Conservation (phyloP, 805 yeast genomes). For the Brettanomyces nanus region DNA sequence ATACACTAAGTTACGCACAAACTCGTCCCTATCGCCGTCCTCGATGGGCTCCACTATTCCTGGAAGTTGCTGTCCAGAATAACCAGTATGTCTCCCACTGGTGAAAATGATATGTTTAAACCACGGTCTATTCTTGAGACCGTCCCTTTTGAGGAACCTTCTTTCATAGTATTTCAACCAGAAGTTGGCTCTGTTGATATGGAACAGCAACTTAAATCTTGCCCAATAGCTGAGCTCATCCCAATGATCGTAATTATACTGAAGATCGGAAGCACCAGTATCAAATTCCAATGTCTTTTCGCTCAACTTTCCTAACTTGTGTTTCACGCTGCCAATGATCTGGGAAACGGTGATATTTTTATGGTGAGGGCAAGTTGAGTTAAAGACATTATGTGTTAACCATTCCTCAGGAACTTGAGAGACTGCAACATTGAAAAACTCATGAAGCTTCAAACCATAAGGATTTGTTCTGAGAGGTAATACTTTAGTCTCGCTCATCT, state of each 20-base stretch:
- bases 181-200: slow-evolving; percentile 27
- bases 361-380: neutral
- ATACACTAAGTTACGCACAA: slow-evolving; percentile 19
- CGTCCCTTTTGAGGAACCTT: slow-evolving; percentile 36
- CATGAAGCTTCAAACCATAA: slow-evolving; percentile 46
- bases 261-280: slow-evolving; percentile 13
- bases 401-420: slow-evolving; percentile 18
- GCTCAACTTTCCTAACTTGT: slow-evolving; percentile 20
- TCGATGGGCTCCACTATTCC: slow-evolving; percentile 48
- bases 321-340: slow-evolving; percentile 22
- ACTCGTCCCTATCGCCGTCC: slow-evolving; percentile 30
- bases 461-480: slow-evolving; percentile 33
- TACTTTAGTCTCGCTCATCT: slow-evolving; percentile 41
- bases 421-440: slow-evolving; percentile 33
- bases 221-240: slow-evolving; percentile 19
- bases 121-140: slow-evolving; percentile 46
- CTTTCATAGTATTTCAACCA: slow-evolving; percentile 37
- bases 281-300: slow-evolving; percentile 22
- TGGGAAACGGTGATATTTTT: slow-evolving; percentile 7
- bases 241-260: slow-evolving; percentile 15
- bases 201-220: slow-evolving; percentile 20
- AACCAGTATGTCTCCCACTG: slow-evolving; percentile 53
- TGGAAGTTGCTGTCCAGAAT: slow-evolving; percentile 50
- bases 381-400: slow-evolving; percentile 8
- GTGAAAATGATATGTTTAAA: slow-evolving; percentile 53